Evolutionary conservation across 164 flowering plant species (phyloP), one percentile per base, ranked within the genome.

Genomic region (Dillenia turbinata): DNA sequence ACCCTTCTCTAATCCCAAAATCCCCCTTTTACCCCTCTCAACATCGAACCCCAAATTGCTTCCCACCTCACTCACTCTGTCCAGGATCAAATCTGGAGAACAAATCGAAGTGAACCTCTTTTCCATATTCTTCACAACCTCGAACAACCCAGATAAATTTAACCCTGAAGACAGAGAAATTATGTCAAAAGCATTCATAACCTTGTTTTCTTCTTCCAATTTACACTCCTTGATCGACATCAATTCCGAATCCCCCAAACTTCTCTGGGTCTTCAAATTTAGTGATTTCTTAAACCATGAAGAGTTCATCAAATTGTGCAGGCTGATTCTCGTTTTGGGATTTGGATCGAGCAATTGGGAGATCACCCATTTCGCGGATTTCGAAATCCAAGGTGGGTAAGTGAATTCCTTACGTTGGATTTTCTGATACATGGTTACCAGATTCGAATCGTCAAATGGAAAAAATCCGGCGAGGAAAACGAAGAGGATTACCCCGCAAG

Each of bases 131-230:
- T 33, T 44, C 68, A 47, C 66, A 16, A 47, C 59, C 47, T 81
- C 87, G 58, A 90, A 87, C 2, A 90, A 64, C 19, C 85, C 84
- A 1, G 94, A 87, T 47, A 90, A 63, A 57, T 90, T 77, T 70
- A 90, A 53, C 14, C 94, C 94, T 1, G 90, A 77, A 9, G 94
- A 87, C 77, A 86, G 44, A 8, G 90, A 79, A n/a, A 90, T 90
- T 54, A 90, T 69, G 54, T 88, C 89, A 54, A 88, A 90, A 0
- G 97, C 97, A 56, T 83, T 90, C 68, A 78, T 62, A 2, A 10
- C 13, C 11, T 19, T 15, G 12, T 5, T 12, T 33, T 26, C 10
- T 24, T 17, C 14, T 24, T 64, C 61, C 17, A 43, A 13, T 12
- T 22, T 59, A 26, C 44, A 2, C 5, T 58, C 68, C 26, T 61